These are phyloP conservation scores for Atkinsonella hypoxylon DNA, from an alignment of 2,329 filamentous ascomycete species.

Conservation along the genomic window DNA sequence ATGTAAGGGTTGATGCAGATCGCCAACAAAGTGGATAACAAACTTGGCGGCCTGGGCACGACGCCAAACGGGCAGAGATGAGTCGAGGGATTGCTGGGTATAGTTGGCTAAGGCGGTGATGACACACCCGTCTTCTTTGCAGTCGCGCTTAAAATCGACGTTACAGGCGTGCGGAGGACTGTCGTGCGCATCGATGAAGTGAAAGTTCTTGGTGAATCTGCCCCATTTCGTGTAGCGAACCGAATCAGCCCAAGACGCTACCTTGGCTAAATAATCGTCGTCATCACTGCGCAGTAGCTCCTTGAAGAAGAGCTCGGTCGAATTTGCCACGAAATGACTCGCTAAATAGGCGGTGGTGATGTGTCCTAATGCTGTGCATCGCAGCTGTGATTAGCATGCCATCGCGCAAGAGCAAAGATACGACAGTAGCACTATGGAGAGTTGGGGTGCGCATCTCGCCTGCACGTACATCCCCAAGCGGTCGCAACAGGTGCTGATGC, in stretches of 20 bases:
- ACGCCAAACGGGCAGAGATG: conserved; percentile 29
- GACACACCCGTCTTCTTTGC: conserved; percentile 49
- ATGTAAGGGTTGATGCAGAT: conserved; percentile 59
- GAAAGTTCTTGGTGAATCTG: conserved; percentile 48
- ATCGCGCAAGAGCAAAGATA: neutral
- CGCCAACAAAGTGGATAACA: conserved; percentile 55
- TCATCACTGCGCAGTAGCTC: conserved; percentile 41
- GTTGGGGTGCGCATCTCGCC: neutral
- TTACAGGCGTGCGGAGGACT: conserved; percentile 44
- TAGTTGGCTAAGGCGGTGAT: conserved; percentile 50
- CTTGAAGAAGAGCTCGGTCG: conserved; percentile 46
- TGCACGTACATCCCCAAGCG: conserved; percentile 31
- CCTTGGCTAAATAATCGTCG: conserved; percentile 46
- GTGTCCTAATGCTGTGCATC: conserved; percentile 43
- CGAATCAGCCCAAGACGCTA: conserved; percentile 57
- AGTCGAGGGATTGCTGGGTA: conserved; percentile 41
- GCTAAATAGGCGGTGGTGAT: conserved; percentile 54
- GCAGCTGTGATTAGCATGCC: neutral
- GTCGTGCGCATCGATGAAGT: conserved; percentile 60
- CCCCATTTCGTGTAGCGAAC: conserved; percentile 53
- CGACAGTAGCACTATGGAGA: neutral
- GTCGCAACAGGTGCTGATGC: conserved; percentile 21
- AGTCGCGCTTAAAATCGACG: conserved; percentile 48
- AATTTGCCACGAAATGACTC: conserved; percentile 43
- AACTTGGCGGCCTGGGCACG: conserved; percentile 53